phyloP scores from a whole-genome alignment of 306 rosid species.

The Luffa acutangula region DNA sequence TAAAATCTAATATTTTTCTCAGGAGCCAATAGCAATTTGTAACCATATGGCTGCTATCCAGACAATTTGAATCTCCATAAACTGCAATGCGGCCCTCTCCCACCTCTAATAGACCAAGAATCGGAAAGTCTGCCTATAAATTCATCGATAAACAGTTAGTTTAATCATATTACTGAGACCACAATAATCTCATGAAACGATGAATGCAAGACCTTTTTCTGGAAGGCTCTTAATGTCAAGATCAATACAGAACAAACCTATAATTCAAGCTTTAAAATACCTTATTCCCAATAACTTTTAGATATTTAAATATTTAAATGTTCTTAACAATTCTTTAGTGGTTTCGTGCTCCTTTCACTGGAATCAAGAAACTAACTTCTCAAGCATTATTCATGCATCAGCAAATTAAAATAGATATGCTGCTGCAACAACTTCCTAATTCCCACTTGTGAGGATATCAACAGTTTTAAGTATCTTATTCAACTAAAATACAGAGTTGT shows the following conservation, averaged over 20 bases:
- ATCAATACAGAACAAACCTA: not conserved
- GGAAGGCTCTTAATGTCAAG: not conserved
- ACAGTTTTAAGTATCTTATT: not conserved
- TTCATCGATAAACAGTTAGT: conserved; percentile 14
- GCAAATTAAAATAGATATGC: not conserved
- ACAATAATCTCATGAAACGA: not conserved
- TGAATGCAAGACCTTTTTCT: not conserved
- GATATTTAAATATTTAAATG: not conserved
- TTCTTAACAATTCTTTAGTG: not conserved
- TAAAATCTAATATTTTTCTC: conserved; percentile 73
- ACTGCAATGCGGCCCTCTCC: conserved; percentile 76
- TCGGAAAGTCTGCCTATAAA: conserved; percentile 84
- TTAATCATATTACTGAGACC: not conserved
- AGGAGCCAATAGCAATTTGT: conserved; percentile 82
- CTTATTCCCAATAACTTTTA: not conserved
- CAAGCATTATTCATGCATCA: not conserved
- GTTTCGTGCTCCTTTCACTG: not conserved
- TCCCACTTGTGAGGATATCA: not conserved
- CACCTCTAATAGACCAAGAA: conserved; percentile 60
- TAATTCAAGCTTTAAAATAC: not conserved
- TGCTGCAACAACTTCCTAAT: not conserved
- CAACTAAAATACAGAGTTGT: not conserved
- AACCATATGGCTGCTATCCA: conserved; percentile 97
- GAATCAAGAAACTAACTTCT: not conserved
- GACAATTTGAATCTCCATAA: conserved; percentile 94